Percentiles rank a stretch among this genome's conserved stretches.
These are phyloP conservation scores for Magnolia sinica DNA, from an alignment of 164 flowering plant species.

Conservation along the genomic window DNA sequence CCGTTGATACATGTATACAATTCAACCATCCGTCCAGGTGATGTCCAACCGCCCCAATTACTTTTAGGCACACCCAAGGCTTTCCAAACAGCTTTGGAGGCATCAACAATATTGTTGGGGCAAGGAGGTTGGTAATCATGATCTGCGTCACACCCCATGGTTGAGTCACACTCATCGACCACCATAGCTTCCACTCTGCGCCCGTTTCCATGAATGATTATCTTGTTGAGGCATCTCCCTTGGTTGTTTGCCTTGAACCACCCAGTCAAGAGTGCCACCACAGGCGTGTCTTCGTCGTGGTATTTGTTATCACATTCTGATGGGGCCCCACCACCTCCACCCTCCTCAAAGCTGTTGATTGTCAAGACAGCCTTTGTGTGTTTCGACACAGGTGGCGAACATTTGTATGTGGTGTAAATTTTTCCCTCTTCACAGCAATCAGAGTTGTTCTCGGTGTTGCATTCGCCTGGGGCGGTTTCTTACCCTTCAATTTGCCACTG, in stretches of 20 bases:
- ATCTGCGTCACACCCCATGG: slow-evolving; percentile 11
- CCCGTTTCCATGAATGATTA: slow-evolving; percentile 7
- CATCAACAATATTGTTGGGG: slow-evolving; percentile 16
- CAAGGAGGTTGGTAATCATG: slow-evolving; percentile 16
- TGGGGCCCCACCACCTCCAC: slow-evolving; percentile 13
- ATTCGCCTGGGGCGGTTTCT: slow-evolving; percentile 5
- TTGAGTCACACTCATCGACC: slow-evolving; percentile 19
- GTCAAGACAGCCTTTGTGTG: slow-evolving; percentile 10
- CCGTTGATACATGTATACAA: too few species aligned
- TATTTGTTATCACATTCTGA: slow-evolving; percentile 6
- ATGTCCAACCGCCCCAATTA: not conserved
- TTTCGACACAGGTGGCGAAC: slow-evolving; percentile 11
- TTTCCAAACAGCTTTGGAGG: slow-evolving; percentile 16
- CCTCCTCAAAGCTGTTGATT: slow-evolving; percentile 8
- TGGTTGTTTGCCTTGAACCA: not conserved
- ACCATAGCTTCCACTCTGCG: slow-evolving; percentile 9
- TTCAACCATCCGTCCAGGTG: slow-evolving; percentile 6
- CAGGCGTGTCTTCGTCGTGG: not conserved
- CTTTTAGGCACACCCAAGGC: not conserved
- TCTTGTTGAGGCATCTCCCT: slow-evolving; percentile 5
- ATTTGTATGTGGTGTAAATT: slow-evolving; percentile 1
- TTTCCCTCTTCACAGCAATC: slow-evolving; percentile 8
- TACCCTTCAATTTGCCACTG: slow-evolving; percentile 6
- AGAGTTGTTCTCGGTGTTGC: slow-evolving; percentile 11
- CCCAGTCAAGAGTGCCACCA: slow-evolving; percentile 13